Evolutionary conservation across 148 eudicot genomes (phyloP).

Genomic region (Rhododendron ovatum): DNA sequence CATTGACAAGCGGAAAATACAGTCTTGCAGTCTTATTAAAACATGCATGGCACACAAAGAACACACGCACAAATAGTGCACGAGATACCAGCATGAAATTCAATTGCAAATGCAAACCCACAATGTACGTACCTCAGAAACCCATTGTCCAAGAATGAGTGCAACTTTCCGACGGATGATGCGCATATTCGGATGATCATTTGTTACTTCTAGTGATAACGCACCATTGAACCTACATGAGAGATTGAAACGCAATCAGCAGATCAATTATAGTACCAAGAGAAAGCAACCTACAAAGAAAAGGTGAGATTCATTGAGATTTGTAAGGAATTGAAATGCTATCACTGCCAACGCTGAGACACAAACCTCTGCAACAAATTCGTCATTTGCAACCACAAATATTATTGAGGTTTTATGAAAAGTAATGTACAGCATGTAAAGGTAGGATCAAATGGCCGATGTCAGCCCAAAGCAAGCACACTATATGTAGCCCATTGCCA

Average conservation of each 20-base stretch:
- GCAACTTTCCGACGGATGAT: slow-evolving; percentile 93
- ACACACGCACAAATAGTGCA: neutral
- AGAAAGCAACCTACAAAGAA: neutral
- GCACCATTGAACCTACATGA: slow-evolving; percentile 80
- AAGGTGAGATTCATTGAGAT: neutral
- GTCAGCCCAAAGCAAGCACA: neutral
- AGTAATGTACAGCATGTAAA: neutral
- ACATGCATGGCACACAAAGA: neutral
- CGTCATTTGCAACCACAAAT: neutral
- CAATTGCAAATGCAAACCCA: neutral
- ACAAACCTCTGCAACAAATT: neutral
- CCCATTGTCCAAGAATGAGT: slow-evolving; percentile 96
- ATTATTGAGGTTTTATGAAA: neutral
- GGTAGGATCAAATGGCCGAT: neutral
- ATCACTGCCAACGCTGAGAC: neutral
- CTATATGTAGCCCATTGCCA: too few species aligned
- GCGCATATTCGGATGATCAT: slow-evolving; percentile 92
- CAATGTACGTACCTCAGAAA: slow-evolving; percentile 71
- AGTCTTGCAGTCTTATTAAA: neutral
- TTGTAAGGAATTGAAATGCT: neutral
- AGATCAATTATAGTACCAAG: neutral
- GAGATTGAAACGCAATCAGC: neutral
- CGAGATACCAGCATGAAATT: neutral
- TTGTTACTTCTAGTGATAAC: slow-evolving; percentile 74
- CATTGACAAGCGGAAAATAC: neutral